Evolutionary conservation across 192 early-diverging fungal genomes (phyloP), one percentile per base, ranked within the genome.

Genomic region (Podila epicladia): DNA sequence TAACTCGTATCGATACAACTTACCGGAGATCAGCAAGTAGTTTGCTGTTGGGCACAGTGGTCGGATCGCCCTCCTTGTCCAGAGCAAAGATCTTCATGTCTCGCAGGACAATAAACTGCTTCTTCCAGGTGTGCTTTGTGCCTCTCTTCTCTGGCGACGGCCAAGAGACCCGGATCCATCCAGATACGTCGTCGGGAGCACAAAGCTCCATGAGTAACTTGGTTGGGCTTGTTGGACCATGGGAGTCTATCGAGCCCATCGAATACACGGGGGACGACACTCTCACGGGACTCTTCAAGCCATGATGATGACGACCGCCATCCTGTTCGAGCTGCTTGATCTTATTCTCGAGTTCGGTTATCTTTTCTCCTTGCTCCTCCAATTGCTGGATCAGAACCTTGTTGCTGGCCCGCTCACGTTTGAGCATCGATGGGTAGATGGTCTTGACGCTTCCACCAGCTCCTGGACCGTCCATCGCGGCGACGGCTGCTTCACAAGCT

Each of bases 301-400:
- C 77, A 12, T 59, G 41, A 15, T 45, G 58, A 7, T 80, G 77
- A 11, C 77, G 70, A 19, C 77, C 62, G 32, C 73, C 68, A 1
- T 80, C 77, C 22, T 80, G 77, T 58, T 80, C 77, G 38, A 80
- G 35, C 15, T 48, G 65, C 22, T 69, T 72, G 48, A 80, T 80
- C 45, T 69, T 72, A 28, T 41, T 73, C 57, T 80, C 77, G 5
- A 80, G 51, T 22, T 80, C 77, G 0, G 77, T 73, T 13, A 80
- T 80, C 67, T 80, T 80, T 62, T 80, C 77, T n/a, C 77, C 71
- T 31, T 80, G 77, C 57, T 80, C 77, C 28, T 80, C 77, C 24
- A 80, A 26, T 29, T 80, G 77, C 32, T 80, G 77, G 17, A 73
- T 45, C 17, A 80, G 62, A 24, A 80, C 71, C 49, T 80, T 80